phyloP scores from a whole-genome alignment of 1,139 yeast genomes.

The Candida anutae region DNA sequence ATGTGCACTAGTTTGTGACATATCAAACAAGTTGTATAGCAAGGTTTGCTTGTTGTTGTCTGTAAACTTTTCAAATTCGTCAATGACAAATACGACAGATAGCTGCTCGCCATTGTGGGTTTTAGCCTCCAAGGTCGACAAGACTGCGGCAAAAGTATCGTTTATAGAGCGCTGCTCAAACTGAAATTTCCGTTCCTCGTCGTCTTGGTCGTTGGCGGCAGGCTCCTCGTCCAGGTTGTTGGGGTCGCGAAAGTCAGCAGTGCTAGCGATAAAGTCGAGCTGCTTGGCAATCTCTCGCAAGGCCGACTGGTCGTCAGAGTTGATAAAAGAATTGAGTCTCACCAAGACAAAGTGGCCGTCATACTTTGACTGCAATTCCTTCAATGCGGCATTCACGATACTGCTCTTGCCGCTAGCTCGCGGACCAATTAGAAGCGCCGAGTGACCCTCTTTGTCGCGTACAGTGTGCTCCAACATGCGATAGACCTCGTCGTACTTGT shows the following conservation, averaged over 20 bases:
- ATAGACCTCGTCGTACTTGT: slow-evolving; percentile 42
- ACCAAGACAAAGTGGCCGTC: slow-evolving; percentile 51
- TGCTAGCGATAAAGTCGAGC: too few species aligned
- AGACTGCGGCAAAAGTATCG: slow-evolving; percentile 33
- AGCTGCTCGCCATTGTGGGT: slow-evolving; percentile 14
- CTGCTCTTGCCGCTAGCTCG: slow-evolving; percentile 70
- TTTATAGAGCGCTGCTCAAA: slow-evolving; percentile 32
- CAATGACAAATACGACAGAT: slow-evolving; percentile 71
- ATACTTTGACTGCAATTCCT: slow-evolving; percentile 30
- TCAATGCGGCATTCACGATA: slow-evolving; percentile 51
- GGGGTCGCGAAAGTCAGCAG: too few species aligned
- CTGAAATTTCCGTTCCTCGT: slow-evolving; percentile 12
- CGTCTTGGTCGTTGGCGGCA: slow-evolving; percentile 31
- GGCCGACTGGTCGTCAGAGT: slow-evolving; percentile 70
- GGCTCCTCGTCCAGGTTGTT: slow-evolving; percentile 6
- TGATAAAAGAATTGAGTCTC: slow-evolving; percentile 62
- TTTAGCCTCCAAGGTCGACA: slow-evolving; percentile 18
- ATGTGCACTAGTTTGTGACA: slow-evolving; percentile 64
- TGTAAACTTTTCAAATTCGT: slow-evolving; percentile 78
- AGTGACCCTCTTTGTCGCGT: slow-evolving; percentile 67
- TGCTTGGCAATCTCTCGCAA: slow-evolving; percentile 82
- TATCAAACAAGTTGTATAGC: slow-evolving; percentile 78
- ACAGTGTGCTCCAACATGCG: slow-evolving; percentile 59
- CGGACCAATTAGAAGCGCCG: slow-evolving; percentile 75
- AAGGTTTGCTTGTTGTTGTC: slow-evolving; percentile 69